Evolutionary conservation across 2,329 filamentous ascomycete species (phyloP), one percentile per base, ranked within the genome.

Genomic region (Sclerotinia glacialis): DNA sequence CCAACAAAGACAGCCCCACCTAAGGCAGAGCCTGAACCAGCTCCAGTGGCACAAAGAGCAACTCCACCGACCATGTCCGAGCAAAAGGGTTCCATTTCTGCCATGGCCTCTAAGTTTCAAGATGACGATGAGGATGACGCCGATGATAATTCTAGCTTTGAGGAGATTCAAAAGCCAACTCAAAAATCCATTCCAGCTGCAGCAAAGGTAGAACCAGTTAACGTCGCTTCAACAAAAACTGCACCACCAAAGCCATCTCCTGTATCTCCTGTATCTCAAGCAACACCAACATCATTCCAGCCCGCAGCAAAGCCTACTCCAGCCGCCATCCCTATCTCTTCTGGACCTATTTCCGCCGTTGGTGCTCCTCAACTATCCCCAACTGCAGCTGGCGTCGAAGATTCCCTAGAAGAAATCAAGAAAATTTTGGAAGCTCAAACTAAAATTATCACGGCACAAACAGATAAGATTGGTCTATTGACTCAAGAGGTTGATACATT

Each of bases 31-130:
- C 78, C 81, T 18, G 79, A 78, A 74, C 79, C 73, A 59, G 81
- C 85, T 2, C 81, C 83, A 11, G 79, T 80, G 50, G 52, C 31
- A 23, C 69, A 77, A 12, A 79, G 80, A 67, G 81, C 80, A 28
- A 83, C 85, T 31, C 87, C 90, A 46, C 88, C 89, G 14, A 88
- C 86, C 1, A 86, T 96, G 79, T 89, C 88, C 70, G 91, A 96
- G 70, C 94, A 97, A 80, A 93, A 95, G 77, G 85, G 86, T 37
- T 96, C 92, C 16, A 95, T 97, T 79, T 86, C 92, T 26, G 87
- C 87, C 65, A 89, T 95, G 83, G 93, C 93, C 12, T 88, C 86
- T 77, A 96, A 91, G 78, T 97, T 91, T 79, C 89, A 92, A 72
- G 93, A 96, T 76, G 82, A 89, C 59, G 83, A 85, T 34, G 84